Evolutionary conservation across 345 rosid species (phyloP), one percentile per base, ranked within the genome.

Genomic region (Salix exigua): DNA sequence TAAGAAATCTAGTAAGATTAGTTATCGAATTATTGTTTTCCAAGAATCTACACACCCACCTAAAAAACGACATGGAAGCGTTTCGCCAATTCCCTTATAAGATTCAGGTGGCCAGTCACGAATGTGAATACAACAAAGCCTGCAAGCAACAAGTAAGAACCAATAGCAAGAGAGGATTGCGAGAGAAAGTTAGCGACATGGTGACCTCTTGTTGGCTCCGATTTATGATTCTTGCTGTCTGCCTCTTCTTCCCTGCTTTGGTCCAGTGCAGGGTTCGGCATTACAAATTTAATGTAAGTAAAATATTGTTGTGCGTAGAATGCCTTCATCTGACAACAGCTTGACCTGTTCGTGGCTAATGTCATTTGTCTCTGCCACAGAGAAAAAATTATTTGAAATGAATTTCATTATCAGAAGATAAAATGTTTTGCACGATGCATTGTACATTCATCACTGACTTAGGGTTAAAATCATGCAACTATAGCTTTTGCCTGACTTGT

Each of bases 1-100:
- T 76, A 88, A 63, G 85, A 75, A 73, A 88, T 53, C 16, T 26
- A 48, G 42, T 42, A 66, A 77, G 60, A 72, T 62, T 77, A 73
- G 74, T 53, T 30, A 63, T 30, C 53, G n/a, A 82, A 87, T 83
- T 80, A 90, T 86, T 87, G 83, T 66, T 78, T 72, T 77, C 66
- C 60, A 89, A 90, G 96, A 79, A 78, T 89, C 72, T 75, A 68
- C 79, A 78, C 80, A 69, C 82, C 66, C 88, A 89, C 91, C 88
- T 87, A 75, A 88, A 40, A 87, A 93, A 89, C 83, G 94, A 93
- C 97, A 72, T 84, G 66, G 77, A 79, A 88, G 82, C 91, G 75
- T 78, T 66, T 71, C 50, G 30, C 83, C 64, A 40, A 26, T 75
- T 26, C 50, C 81, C 85, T 85, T 90, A 90, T 83, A 88, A 87